Evolutionary conservation across 306 rosid species (phyloP).

Genomic region (Albizia julibrissin): DNA sequence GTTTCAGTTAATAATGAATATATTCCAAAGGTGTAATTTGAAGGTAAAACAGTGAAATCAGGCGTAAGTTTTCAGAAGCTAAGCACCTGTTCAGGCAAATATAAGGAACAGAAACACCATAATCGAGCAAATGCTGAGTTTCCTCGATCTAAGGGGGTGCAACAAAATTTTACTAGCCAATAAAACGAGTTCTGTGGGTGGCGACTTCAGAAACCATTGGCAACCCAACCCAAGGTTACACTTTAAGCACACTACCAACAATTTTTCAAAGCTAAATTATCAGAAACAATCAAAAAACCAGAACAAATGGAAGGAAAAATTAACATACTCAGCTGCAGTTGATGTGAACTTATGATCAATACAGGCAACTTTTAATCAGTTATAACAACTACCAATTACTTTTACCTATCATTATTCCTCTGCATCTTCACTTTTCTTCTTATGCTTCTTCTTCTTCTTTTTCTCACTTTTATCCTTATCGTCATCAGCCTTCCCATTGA

Average conservation of each 20-base stretch:
- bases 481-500: slow-evolving; percentile 28
- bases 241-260: slow-evolving; percentile 18
- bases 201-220: not conserved
- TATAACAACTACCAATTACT: not conserved
- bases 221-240: not conserved
- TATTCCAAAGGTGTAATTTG: not conserved
- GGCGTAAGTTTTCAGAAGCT: not conserved
- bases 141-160: not conserved
- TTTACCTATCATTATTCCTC: slow-evolving; percentile 50
- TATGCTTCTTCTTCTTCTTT: slow-evolving; percentile 50
- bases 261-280: not conserved
- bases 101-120: not conserved
- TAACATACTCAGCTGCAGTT: not conserved
- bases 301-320: not conserved
- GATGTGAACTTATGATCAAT: not conserved
- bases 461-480: slow-evolving; percentile 61
- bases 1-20: not conserved
- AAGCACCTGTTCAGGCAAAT: not conserved
- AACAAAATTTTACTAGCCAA: slow-evolving; percentile 4
- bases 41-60: not conserved
- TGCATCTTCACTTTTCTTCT: slow-evolving; percentile 45
- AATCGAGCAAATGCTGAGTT: not conserved
- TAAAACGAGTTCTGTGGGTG: not conserved
- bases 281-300: not conserved
- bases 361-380: not conserved